phyloP scores from a whole-genome alignment of 176 grass and related monocot genomes.

The Thinopyrum elongatum region DNA sequence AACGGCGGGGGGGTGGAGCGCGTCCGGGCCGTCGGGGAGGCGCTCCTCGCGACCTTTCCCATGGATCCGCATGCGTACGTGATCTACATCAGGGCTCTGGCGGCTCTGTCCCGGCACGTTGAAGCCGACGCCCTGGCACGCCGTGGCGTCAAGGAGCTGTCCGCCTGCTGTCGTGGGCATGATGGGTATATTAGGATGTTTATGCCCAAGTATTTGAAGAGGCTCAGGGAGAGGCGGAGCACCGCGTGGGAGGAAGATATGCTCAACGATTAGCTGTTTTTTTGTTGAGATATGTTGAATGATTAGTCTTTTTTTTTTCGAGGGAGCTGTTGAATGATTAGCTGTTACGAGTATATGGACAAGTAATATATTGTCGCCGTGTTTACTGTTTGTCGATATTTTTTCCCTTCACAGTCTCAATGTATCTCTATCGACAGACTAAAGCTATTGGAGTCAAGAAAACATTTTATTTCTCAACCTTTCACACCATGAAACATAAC shows the following conservation, averaged over 20 bases:
- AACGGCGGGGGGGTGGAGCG: not conserved
- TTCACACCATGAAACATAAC: too few species aligned
- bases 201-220: not conserved
- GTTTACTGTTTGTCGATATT: too few species aligned
- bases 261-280: too few species aligned
- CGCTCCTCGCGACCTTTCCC: not conserved
- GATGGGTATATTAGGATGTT: not conserved
- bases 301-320: too few species aligned
- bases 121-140: not conserved
- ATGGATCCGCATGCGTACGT: not conserved
- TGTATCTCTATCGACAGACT: too few species aligned
- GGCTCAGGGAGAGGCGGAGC: not conserved
- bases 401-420: too few species aligned
- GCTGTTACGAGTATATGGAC: too few species aligned
- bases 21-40: not conserved
- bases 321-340: too few species aligned
- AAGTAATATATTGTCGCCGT: too few species aligned
- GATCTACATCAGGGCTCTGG: not conserved
- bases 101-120: not conserved
- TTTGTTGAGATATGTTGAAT: too few species aligned
- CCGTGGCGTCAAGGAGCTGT: not conserved
- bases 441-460: too few species aligned
- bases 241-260: not conserved
- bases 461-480: too few species aligned
- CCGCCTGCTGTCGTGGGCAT: not conserved